Evolutionary conservation across 2,329 filamentous ascomycete species (phyloP).

Genomic region (Trichoderma hamatum): DNA sequence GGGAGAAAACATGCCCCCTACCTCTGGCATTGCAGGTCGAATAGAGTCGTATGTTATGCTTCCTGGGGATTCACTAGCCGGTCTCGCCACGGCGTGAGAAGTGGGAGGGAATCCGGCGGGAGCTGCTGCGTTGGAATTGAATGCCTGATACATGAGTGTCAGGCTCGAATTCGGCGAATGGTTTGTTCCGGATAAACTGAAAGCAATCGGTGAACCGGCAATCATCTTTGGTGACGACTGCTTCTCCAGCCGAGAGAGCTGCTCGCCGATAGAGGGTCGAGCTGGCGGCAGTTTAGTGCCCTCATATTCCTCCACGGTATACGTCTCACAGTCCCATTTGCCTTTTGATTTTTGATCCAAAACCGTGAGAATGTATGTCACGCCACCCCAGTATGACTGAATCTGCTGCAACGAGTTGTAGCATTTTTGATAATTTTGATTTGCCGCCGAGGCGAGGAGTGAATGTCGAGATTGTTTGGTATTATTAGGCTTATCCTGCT

Average conservation of each 20-base stretch:
- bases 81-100: constrained; percentile 29
- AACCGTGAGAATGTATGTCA: constrained; percentile 83
- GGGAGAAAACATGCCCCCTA: constrained; percentile 51
- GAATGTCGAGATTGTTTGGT: constrained; percentile 65
- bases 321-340: constrained; percentile 75
- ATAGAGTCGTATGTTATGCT: constrained; percentile 65
- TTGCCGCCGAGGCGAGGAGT: constrained; percentile 77
- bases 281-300: constrained; percentile 60
- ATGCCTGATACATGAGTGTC: constrained; percentile 75
- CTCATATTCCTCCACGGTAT: constrained; percentile 74
- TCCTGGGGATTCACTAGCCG: constrained; percentile 55
- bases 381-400: constrained; percentile 84
- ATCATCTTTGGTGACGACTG: constrained; percentile 54
- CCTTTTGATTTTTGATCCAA: constrained; percentile 87
- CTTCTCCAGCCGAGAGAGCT: constrained; percentile 50
- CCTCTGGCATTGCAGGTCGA: constrained; percentile 57
- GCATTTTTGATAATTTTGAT: constrained; percentile 84
- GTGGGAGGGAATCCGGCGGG: constrained; percentile 5
- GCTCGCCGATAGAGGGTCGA: constrained; percentile 41
- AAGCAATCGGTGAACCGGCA: constrained; percentile 64
- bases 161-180: constrained; percentile 84
- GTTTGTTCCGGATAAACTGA: constrained; percentile 84
- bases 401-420: constrained; percentile 81
- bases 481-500: constrained; percentile 28
- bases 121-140: constrained; percentile 24